These are phyloP conservation scores for Asterophora lycoperdoides DNA, from an alignment of 768 basidiomycete species.

Conservation along the genomic window DNA sequence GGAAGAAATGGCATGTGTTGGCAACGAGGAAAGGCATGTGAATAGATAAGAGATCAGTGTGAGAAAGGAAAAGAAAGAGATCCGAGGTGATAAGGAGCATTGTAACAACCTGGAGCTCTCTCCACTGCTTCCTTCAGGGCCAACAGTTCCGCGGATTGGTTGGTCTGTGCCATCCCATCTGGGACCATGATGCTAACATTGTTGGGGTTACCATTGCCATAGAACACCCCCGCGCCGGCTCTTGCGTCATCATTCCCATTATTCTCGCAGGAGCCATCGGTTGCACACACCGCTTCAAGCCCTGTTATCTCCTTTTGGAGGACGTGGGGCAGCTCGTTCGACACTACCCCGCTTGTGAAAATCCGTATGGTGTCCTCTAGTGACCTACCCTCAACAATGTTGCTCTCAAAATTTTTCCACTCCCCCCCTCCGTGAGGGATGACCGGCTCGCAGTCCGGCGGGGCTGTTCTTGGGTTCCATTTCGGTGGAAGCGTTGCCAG, in stretches of 20 bases:
- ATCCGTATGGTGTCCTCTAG: neutral
- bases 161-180: conserved; percentile 1
- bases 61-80: no score
- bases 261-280: conserved; percentile 8
- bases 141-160: conserved; percentile 16
- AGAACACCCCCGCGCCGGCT: conserved; percentile 19
- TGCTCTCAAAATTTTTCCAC: no score
- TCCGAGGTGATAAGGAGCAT: no score
- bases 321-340: neutral
- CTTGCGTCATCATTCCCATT: neutral
- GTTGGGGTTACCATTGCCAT: neutral
- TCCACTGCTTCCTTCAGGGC: conserved; percentile 14
- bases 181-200: conserved; percentile 16
- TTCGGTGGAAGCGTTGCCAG: conserved; percentile 15
- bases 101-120: no score
- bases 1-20: no score
- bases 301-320: neutral
- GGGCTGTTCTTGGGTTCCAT: conserved; percentile 16
- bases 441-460: no score
- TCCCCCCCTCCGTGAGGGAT: no score
- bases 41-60: no score
- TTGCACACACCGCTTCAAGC: no score
- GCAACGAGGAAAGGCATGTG: no score
- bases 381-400: neutral
- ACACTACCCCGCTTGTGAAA: neutral